Evolutionary conservation across 2,329 filamentous ascomycete species (phyloP).

Genomic region (Acarospora socialis): DNA sequence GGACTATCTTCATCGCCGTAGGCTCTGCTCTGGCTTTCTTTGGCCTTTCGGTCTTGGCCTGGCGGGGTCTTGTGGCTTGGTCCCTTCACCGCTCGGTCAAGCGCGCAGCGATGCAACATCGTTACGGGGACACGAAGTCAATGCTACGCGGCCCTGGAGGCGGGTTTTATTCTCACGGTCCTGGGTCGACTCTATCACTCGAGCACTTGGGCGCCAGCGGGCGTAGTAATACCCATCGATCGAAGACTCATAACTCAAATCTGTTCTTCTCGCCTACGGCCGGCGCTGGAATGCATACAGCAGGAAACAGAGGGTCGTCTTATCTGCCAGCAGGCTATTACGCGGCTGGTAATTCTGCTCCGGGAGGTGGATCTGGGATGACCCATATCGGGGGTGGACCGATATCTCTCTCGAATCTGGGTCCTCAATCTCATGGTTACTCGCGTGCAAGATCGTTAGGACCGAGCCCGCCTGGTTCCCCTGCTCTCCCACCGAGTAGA

Average conservation of each 20-base stretch:
- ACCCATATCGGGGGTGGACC: constrained; percentile 14
- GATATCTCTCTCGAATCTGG: constrained; percentile 41
- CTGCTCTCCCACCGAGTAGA: constrained; percentile 36
- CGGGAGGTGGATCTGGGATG: constrained; percentile 23
- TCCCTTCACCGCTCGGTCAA: constrained; percentile 84
- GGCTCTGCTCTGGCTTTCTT: constrained; percentile 77
- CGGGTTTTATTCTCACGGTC: constrained; percentile 18
- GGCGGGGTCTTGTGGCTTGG: constrained; percentile 79
- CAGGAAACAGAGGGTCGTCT: constrained; percentile 54
- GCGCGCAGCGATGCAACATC: constrained; percentile 64
- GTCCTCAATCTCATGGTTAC: constrained; percentile 43
- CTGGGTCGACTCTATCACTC: constrained; percentile 36
- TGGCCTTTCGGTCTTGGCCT: constrained; percentile 65
- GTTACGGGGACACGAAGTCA: constrained; percentile 54
- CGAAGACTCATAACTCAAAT: constrained; percentile 44
- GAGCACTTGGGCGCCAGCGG: constrained; percentile 31
- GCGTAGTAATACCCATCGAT: constrained; percentile 13
- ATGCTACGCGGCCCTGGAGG: constrained; percentile 41
- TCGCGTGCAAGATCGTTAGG: constrained; percentile 32
- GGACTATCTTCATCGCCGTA: constrained; percentile 91
- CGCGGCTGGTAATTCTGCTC: constrained; percentile 48
- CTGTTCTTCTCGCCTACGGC: constrained; percentile 96
- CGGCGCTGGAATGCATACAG: constrained; percentile 39
- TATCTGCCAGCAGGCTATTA: constrained; percentile 91
- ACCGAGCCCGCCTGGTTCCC: constrained; percentile 51